Evolutionary conservation across 108 stramenopile species (phyloP).

Genomic region (Skeletonema costatum): DNA sequence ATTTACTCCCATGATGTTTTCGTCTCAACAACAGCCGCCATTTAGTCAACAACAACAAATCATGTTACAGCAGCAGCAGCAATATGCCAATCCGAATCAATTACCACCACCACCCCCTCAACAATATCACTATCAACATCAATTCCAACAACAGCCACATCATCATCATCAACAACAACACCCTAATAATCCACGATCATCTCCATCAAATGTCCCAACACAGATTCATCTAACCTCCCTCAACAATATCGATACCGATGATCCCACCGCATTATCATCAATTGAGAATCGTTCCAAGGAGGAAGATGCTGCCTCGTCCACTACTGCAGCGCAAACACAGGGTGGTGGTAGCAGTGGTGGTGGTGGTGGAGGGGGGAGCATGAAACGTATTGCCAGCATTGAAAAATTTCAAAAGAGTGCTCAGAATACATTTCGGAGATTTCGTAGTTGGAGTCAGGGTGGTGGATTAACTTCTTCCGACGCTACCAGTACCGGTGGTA

Average conservation of each 20-base stretch:
- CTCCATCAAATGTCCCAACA: neutral
- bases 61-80: neutral
- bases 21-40: neutral
- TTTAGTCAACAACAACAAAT: neutral
- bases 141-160: neutral
- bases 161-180: neutral
- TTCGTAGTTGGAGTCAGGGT: slow-evolving; percentile 40
- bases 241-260: neutral
- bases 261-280: neutral
- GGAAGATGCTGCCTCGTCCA: neutral
- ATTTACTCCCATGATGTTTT: neutral
- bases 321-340: neutral
- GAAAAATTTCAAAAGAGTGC: neutral
- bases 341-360: no score
- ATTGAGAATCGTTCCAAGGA: slow-evolving; percentile 1
- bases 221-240: neutral
- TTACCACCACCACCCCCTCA: neutral
- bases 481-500: neutral
- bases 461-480: neutral
- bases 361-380: no score
- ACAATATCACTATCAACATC: neutral
- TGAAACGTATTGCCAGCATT: neutral
- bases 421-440: slow-evolving; percentile 12
- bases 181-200: neutral
- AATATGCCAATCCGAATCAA: neutral